phyloP scores from a whole-genome alignment of 192 early-diverging fungal species.

The Backusella circina region DNA sequence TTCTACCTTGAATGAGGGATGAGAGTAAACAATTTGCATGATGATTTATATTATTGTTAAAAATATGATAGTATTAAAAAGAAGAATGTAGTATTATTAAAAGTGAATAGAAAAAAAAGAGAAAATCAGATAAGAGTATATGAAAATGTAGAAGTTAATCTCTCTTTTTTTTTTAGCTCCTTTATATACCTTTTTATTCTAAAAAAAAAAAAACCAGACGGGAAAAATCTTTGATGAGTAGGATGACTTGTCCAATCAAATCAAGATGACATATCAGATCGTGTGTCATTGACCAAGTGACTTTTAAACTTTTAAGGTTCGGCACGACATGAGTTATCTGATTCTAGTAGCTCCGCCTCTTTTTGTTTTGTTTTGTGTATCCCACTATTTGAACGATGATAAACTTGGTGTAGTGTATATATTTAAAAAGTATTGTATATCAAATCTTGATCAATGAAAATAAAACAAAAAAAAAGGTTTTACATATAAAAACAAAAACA shows the following conservation, averaged over 20 bases:
- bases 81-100: not conserved
- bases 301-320: constrained; percentile 2
- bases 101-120: not conserved
- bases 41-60: not conserved
- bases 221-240: not conserved
- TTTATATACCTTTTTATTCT: not conserved
- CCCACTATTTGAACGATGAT: not conserved
- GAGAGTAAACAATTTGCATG: constrained; percentile 2
- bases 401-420: not conserved
- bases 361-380: too few relatives aligned
- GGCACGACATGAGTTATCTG: not conserved
- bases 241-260: not conserved
- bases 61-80: not conserved
- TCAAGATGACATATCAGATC: not conserved
- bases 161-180: not conserved
- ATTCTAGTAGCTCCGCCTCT: not conserved
- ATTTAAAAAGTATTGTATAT: not conserved
- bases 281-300: not conserved
- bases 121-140: not conserved
- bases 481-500: not conserved
- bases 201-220: not conserved
- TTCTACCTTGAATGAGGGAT: not conserved
- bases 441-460: not conserved
- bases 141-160: too few relatives aligned
- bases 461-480: not conserved